These are phyloP conservation scores for Exserohilum turcica DNA, from an alignment of 2,329 filamentous ascomycete species.

Conservation along the genomic window DNA sequence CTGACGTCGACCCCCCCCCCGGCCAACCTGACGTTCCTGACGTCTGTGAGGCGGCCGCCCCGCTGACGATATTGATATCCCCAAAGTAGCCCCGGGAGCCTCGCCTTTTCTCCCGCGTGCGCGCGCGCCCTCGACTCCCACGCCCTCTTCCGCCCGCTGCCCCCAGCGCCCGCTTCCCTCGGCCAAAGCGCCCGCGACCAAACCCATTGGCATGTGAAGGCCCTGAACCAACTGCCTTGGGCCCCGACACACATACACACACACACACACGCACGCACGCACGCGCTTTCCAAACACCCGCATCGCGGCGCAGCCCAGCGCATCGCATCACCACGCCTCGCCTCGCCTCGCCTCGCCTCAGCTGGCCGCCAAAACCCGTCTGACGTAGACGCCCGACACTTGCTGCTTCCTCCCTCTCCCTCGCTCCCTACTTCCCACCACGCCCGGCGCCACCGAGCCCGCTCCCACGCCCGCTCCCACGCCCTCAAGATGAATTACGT, in stretches of 20 bases:
- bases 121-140: background rate
- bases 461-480: background rate
- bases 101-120: background rate
- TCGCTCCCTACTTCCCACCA: too few relatives aligned
- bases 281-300: background rate
- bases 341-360: background rate
- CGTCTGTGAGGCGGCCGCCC: slow-evolving; percentile 13
- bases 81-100: slow-evolving; percentile 6
- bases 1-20: slow-evolving; percentile 8
- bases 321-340: too few relatives aligned
- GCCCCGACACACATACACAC: too few relatives aligned
- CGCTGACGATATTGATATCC: slow-evolving; percentile 20
- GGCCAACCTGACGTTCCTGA: background rate
- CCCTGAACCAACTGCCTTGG: too few relatives aligned
- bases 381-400: slow-evolving; percentile 4
- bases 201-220: slow-evolving; percentile 16
- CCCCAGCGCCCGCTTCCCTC: background rate
- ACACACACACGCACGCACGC: too few relatives aligned
- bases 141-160: background rate
- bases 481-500: slow-evolving; percentile 92
- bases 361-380: slow-evolving; percentile 1
- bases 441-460: too few relatives aligned
- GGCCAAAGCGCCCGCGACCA: background rate
- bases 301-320: too few relatives aligned
- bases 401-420: background rate